These are phyloP conservation scores for Metrosideros polymorpha DNA, from an alignment of 441 rosid genomes.

Conservation along the genomic window DNA sequence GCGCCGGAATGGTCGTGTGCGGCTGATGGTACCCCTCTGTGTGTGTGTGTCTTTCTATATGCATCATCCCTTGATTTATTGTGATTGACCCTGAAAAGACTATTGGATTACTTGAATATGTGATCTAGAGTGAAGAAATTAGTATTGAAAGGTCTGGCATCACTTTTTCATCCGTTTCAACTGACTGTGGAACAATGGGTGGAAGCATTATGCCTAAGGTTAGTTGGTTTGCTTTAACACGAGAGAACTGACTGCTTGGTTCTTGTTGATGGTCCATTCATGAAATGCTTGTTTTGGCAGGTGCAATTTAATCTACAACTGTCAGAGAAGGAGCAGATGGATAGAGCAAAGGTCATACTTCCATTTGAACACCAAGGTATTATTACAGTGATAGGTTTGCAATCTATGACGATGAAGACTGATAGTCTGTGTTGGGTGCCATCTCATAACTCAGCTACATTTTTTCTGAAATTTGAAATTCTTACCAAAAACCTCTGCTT, in stretches of 20 bases:
- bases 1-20: constrained; percentile 84
- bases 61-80: not conserved
- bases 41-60: not conserved
- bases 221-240: constrained; percentile 1
- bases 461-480: not conserved
- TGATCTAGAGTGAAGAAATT: constrained; percentile 62
- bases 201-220: constrained; percentile 78
- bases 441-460: not conserved
- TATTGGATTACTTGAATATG: not conserved
- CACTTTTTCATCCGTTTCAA: constrained; percentile 45
- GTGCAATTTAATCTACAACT: constrained; percentile 72
- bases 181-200: constrained; percentile 28
- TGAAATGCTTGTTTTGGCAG: constrained; percentile 29
- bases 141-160: constrained; percentile 45
- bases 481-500: not conserved
- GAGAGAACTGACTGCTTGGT: not conserved
- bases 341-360: constrained; percentile 79
- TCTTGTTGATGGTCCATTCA: not conserved
- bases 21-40: constrained; percentile 44
- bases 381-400: not conserved
- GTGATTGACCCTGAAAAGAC: not conserved
- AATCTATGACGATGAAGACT: not conserved
- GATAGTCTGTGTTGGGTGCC: not conserved
- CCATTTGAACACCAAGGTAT: constrained; percentile 98
- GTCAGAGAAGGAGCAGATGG: constrained; percentile 69